These are phyloP conservation scores for Epichloe aotearoae DNA, from an alignment of 2,329 filamentous ascomycete genomes.

Conservation along the genomic window DNA sequence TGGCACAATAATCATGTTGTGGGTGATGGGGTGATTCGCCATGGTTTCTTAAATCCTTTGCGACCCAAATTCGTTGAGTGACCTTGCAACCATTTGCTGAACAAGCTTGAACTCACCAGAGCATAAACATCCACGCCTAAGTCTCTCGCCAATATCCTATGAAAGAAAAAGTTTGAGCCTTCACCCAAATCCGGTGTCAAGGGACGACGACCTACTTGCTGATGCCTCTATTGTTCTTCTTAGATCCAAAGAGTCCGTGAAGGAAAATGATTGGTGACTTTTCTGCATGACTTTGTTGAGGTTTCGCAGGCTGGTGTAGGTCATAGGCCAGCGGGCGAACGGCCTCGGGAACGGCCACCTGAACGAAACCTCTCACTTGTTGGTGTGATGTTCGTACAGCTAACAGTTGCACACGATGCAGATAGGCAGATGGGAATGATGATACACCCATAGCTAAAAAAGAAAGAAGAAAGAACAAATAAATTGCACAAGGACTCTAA, in stretches of 20 bases:
- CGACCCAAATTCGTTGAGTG: constrained; percentile 2
- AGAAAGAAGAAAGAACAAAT: too few species aligned
- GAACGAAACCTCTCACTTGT: neutral
- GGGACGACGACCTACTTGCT: constrained; percentile 60
- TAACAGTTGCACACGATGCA: neutral
- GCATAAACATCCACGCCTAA: constrained; percentile 71
- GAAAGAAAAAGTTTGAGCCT: neutral
- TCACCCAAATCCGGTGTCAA: neutral
- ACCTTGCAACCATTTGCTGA: neutral
- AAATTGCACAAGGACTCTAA: neutral
- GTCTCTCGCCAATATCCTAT: constrained; percentile 66
- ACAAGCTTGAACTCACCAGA: constrained; percentile 39
- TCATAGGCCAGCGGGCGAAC: constrained; percentile 45
- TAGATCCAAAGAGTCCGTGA: constrained; percentile 88
- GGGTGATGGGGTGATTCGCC: constrained; percentile 72
- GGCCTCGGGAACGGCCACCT: neutral
- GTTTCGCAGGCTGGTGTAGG: constrained; percentile 45
- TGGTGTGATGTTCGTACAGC: neutral
- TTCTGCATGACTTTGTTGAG: constrained; percentile 21
- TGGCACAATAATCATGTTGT: constrained; percentile 65
- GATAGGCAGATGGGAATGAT: neutral
- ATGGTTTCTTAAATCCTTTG: constrained; percentile 80
- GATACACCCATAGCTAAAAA: neutral
- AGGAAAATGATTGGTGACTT: constrained; percentile 66
- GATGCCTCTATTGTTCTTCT: constrained; percentile 87